Evolutionary conservation across 176 grass and related monocot species (phyloP).

Genomic region (Raddia guianensis): DNA sequence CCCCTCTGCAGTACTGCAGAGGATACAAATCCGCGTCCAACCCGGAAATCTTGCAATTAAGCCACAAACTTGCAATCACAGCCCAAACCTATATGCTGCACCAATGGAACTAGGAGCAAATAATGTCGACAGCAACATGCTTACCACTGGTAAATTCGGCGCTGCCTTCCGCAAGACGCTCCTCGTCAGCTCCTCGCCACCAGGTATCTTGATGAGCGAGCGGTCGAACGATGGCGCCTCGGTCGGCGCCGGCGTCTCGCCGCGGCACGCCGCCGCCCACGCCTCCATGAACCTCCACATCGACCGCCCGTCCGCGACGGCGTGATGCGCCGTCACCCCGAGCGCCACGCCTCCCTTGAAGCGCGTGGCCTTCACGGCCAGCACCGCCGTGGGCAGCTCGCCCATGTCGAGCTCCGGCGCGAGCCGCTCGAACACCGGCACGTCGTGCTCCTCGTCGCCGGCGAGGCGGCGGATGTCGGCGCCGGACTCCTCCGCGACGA

Average conservation of each 20-base stretch:
- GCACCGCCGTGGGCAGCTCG: constrained; percentile 45
- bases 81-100: too few relatives aligned
- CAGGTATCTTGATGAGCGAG: not conserved
- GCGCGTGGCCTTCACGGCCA: constrained; percentile 56
- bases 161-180: not conserved
- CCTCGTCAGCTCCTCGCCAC: constrained; percentile 6
- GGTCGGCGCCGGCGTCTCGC: not conserved
- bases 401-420: constrained; percentile 44
- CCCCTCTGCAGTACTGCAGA: too few relatives aligned
- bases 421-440: constrained; percentile 33
- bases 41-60: too few relatives aligned
- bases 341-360: constrained; percentile 20
- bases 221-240: constrained; percentile 8
- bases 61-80: too few relatives aligned
- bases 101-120: too few relatives aligned
- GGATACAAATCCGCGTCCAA: too few relatives aligned
- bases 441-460: constrained; percentile 36
- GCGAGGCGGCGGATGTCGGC: constrained; percentile 40
- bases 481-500: constrained; percentile 50
- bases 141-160: constrained; percentile 37
- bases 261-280: constrained; percentile 7
- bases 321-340: constrained; percentile 37
- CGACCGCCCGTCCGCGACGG: constrained; percentile 28
- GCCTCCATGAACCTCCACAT: constrained; percentile 38
- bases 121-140: too few relatives aligned